Base-by-base conservation (phyloP, 805 yeast species). In the Cephaloascus albidus region DNA sequence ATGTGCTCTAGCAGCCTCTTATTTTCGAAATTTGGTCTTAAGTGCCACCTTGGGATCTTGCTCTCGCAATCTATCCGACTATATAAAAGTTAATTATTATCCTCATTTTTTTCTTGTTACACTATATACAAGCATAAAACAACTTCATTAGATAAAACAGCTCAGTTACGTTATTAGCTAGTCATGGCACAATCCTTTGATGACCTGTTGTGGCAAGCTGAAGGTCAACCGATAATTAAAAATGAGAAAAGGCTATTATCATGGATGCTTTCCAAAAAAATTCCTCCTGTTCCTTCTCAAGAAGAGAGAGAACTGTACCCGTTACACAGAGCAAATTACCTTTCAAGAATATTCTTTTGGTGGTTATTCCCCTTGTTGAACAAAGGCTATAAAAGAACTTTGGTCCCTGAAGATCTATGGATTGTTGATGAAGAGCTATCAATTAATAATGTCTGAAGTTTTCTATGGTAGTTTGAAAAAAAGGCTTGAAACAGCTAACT, bases 341-440 rank as follows among this genome's bases (percentile, higher is more conserved):
- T 77, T 10, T 65, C 69, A 12, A 59, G 59, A 46, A 36, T 66
- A 0, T 72, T 78, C 48, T 77, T 82, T 53, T 70, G 80, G 76
- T 85, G 90, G 89, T 57, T 84, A 36, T 49, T 59, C 19, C 88
- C 88, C 0, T 48, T 84, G 33, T 58, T 85, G 65, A 60, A 57
- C 14, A 72, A 73, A 5, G 93, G 94, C 4, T 84, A 84, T 55
- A 80, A 76, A 54, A 67, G 93, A 51, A 81, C 89, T 0, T 58
- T 85, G 35, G 74, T 72, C 34, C 77, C 82, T 2, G 70, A 73
- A 36, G 93, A 85, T 57, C 53, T 83, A 46, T 83, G 53, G 46
- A 51, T 51, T 20, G 54, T 76, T 44, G 71, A 70, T 17, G 63
- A 65, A 2, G 59, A 61, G 28, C 58, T 66, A 57, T 51, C 62